A percentile compares a stretch with the other conserved stretches of the same genome.
phyloP scores from a whole-genome alignment of 495 filamentous ascomycete species.

The Daldinia bambusicola region DNA sequence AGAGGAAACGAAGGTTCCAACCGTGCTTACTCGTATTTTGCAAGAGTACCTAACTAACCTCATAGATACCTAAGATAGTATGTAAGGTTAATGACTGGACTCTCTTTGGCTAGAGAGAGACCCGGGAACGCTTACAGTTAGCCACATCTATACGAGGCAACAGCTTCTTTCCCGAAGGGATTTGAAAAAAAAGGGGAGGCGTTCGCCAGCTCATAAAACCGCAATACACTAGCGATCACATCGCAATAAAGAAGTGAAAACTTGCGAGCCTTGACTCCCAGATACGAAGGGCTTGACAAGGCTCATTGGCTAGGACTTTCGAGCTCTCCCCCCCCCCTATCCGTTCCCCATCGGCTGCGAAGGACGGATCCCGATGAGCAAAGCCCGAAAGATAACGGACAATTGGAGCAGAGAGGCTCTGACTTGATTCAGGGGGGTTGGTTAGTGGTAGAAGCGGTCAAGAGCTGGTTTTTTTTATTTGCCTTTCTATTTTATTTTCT shows the following conservation, averaged over 20 bases:
- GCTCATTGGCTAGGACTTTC: conserved; percentile 12
- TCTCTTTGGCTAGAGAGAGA: no score
- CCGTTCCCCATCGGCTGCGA: conserved; percentile 1
- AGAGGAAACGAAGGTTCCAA: no score
- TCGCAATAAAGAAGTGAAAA: no score
- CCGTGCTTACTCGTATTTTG: neutral
- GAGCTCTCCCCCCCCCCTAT: neutral
- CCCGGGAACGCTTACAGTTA: no score
- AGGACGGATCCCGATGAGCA: conserved; percentile 25
- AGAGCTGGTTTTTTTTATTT: neutral
- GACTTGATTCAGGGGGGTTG: neutral
- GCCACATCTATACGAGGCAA: no score
- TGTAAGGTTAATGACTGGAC: no score
- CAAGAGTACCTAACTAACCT: no score
- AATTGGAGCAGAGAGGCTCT: neutral
- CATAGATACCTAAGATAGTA: no score
- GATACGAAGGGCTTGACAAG: neutral
- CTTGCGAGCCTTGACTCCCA: conserved; percentile 21
- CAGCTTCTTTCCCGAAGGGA: no score
- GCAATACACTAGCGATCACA: neutral
- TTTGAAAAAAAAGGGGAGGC: neutral
- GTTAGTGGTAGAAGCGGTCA: conserved; percentile 32
- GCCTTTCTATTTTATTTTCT: neutral
- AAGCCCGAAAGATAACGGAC: conserved; percentile 8
- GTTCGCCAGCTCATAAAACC: neutral